Conservation (phyloP, 2,329 filamentous ascomycete species). For the Chaetomium sp. region DNA sequence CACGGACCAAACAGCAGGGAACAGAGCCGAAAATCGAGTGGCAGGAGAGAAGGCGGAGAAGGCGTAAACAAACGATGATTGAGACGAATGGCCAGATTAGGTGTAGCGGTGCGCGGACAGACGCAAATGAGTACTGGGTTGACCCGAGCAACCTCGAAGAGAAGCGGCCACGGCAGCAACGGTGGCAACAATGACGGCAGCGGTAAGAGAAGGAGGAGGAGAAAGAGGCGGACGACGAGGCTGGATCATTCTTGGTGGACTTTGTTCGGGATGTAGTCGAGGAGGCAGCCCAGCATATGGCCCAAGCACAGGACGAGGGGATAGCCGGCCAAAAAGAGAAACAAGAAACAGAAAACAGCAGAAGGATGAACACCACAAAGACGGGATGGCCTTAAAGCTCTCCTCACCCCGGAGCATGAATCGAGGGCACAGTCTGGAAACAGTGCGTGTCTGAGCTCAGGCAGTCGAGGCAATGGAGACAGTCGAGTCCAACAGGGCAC, state of each 20-base stretch:
- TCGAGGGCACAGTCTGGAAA: slow-evolving; percentile 33
- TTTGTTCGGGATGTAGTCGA: not conserved
- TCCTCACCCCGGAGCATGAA: slow-evolving; percentile 29
- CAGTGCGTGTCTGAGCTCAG: slow-evolving; percentile 32
- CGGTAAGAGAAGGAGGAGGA: not conserved
- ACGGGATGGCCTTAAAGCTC: slow-evolving; percentile 25
- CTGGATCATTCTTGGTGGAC: not conserved
- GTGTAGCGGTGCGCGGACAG: too few species aligned
- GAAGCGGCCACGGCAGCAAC: not conserved
- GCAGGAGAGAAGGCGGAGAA: not conserved
- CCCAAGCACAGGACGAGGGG: too few species aligned
- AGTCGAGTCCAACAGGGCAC: slow-evolving; percentile 26
- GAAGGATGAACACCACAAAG: slow-evolving; percentile 26
- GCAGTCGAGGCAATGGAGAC: slow-evolving; percentile 19
- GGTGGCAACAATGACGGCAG: not conserved
- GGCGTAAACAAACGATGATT: not conserved
- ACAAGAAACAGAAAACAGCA: slow-evolving; percentile 34
- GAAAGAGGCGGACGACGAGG: not conserved
- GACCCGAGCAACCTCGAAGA: too few species aligned
- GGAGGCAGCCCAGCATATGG: not conserved
- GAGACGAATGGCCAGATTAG: not conserved
- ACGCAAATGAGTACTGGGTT: not conserved
- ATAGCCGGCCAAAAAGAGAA: not conserved
- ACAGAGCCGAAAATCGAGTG: not conserved
- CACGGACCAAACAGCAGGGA: not conserved